These are phyloP conservation scores for Scedosporium apiospermum DNA, from an alignment of 2,329 filamentous ascomycete genomes.

Conservation along the genomic window DNA sequence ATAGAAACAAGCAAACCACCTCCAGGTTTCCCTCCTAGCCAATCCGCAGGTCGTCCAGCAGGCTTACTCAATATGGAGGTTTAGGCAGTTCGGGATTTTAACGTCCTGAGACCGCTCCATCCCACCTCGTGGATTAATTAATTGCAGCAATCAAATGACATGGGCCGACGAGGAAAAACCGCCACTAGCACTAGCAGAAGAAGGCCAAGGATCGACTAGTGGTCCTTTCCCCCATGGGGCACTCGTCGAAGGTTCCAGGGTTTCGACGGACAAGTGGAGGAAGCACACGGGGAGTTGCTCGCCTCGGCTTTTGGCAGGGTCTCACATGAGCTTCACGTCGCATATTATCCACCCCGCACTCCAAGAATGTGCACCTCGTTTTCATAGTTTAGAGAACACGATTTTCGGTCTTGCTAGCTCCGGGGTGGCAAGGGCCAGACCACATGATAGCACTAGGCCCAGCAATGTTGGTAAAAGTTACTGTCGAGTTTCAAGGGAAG, in stretches of 20 bases:
- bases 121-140: background rate
- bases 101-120: background rate
- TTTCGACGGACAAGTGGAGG: background rate
- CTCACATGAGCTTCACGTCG: background rate
- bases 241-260: background rate
- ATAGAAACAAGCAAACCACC: background rate
- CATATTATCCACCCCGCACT: background rate
- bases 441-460: too few species aligned
- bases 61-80: background rate
- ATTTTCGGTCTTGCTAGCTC: background rate
- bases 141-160: background rate
- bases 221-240: background rate
- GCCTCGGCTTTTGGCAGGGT: background rate
- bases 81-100: background rate
- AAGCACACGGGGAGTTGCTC: background rate
- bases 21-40: background rate
- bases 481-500: background rate
- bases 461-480: too few species aligned
- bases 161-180: background rate
- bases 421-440: background rate
- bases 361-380: background rate
- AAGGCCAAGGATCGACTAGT: background rate
- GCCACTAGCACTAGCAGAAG: background rate
- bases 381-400: background rate
- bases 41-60: background rate